phyloP scores from a whole-genome alignment of 2,329 filamentous ascomycete genomes.

The Triangularia verruculosa region DNA sequence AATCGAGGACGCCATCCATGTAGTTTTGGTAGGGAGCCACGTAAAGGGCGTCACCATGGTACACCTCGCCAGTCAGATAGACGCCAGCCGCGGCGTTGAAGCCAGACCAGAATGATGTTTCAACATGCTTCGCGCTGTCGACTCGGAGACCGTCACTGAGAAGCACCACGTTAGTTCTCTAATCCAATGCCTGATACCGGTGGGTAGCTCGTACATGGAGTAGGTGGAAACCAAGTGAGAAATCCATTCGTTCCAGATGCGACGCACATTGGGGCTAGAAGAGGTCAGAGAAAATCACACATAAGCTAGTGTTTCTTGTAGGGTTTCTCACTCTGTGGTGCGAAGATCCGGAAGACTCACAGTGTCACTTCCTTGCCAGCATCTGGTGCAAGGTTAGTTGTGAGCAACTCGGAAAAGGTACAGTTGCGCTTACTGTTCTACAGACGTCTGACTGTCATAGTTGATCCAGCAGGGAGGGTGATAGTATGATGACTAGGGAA shows the following conservation, averaged over 20 bases:
- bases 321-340: slow-evolving; percentile 38
- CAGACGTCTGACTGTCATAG: slow-evolving; percentile 44
- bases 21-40: slow-evolving; percentile 45
- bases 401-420: background rate
- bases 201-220: slow-evolving; percentile 18
- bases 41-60: slow-evolving; percentile 44
- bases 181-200: background rate
- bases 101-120: slow-evolving; percentile 46
- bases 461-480: slow-evolving; percentile 53
- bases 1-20: slow-evolving; percentile 50
- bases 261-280: slow-evolving; percentile 19
- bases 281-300: background rate
- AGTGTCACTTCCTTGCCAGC: slow-evolving; percentile 48
- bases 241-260: slow-evolving; percentile 29
- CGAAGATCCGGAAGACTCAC: slow-evolving; percentile 51
- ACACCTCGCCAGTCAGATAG: slow-evolving; percentile 51
- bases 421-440: slow-evolving; percentile 24
- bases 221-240: slow-evolving; percentile 24
- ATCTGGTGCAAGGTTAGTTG: slow-evolving; percentile 26
- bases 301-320: background rate
- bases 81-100: slow-evolving; percentile 46
- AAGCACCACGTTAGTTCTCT: background rate
- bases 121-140: slow-evolving; percentile 48
- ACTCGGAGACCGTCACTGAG: slow-evolving; percentile 49
- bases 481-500: slow-evolving; percentile 42